phyloP scores from a whole-genome alignment of 768 basidiomycete genomes.

The Tylopilus sp. region DNA sequence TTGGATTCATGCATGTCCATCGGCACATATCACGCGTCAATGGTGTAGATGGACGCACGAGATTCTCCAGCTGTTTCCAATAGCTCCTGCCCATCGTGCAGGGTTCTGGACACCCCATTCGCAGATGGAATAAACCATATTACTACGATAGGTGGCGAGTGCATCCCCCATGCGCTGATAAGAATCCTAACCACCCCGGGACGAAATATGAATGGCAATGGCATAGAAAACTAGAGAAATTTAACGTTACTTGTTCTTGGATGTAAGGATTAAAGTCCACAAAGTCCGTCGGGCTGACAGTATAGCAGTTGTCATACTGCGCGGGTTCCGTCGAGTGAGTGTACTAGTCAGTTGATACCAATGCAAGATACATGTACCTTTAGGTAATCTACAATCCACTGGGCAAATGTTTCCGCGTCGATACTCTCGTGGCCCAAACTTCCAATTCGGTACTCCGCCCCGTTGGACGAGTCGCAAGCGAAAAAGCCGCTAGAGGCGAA shows the following conservation, averaged over 20 bases:
- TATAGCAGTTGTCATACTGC: conserved; percentile 16
- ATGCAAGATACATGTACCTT: background rate
- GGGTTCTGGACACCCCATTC: conserved; percentile 52
- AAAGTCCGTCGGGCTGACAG: conserved; percentile 3
- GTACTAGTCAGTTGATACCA: background rate
- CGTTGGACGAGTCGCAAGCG: conserved; percentile 3
- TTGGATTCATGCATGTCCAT: no score
- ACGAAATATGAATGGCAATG: background rate
- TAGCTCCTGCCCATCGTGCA: conserved; percentile 43
- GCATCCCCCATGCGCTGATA: conserved; percentile 10
- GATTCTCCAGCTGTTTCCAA: conserved; percentile 52
- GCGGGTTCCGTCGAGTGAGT: background rate
- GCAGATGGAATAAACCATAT: conserved; percentile 49
- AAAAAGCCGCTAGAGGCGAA: conserved; percentile 3
- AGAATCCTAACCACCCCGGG: background rate
- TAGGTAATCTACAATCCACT: conserved; percentile 12
- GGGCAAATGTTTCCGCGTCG: conserved; percentile 4
- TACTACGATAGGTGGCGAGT: background rate
- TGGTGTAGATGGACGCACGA: conserved; percentile 33
- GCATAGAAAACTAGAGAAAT: background rate
- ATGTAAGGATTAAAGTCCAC: background rate
- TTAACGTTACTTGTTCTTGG: conserved; percentile 1
- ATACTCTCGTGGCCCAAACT: conserved; percentile 8
- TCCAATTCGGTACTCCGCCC: conserved; percentile 1
- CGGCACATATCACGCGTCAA: no score